Evolutionary conservation across 208 protist species (phyloP), one percentile per base, ranked within the genome.

Genomic region (Leishmania arabica): DNA sequence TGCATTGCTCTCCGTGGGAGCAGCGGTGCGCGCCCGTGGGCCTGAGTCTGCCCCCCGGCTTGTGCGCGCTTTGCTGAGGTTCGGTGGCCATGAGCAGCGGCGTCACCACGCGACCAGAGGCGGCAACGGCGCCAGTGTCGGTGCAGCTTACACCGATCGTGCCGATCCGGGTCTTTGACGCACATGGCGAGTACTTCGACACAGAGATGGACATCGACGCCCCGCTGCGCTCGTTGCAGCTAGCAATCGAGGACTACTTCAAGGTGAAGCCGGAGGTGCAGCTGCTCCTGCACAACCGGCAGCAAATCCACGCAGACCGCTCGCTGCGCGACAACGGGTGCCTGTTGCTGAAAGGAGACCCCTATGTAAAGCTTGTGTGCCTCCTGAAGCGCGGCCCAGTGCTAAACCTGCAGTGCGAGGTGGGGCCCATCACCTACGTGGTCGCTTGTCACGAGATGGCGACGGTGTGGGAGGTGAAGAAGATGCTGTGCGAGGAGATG

Each of bases 311-410:
- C 85, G 70, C 88, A 13, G 84, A 90, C 37, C 71, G 85, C 51
- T 91, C 92, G 17, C 87, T 97, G 72, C 83, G 85, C 2, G 88
- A 89, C 54, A 97, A 95, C 77, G 92, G 92, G 13, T 97, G 94
- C 78, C 84, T 95, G 66, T 68, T 97, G 77, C 90, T 95, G 27
- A 97, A 97, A 77, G 94, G 94, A n/a, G 94, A 97, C 77, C 94
- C 94, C 3, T 96, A 89, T 75, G 85, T 97, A 65, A 95, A 93
- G 81, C 73, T 97, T 19, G 82, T 94, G 6, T 90, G 88, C 79
- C 71, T 84, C 71, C 62, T 95, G 45, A 94, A 94, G 85, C 91
- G 92, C 54, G 94, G 94, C 0, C 78, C 91, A 42, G 78, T 91
- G 75, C 78, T 95, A 42, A 97, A 97, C 77, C 71, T 97, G 40